phyloP scores from a whole-genome alignment of 2,329 filamentous ascomycete genomes.

The Geosmithia morbida region DNA sequence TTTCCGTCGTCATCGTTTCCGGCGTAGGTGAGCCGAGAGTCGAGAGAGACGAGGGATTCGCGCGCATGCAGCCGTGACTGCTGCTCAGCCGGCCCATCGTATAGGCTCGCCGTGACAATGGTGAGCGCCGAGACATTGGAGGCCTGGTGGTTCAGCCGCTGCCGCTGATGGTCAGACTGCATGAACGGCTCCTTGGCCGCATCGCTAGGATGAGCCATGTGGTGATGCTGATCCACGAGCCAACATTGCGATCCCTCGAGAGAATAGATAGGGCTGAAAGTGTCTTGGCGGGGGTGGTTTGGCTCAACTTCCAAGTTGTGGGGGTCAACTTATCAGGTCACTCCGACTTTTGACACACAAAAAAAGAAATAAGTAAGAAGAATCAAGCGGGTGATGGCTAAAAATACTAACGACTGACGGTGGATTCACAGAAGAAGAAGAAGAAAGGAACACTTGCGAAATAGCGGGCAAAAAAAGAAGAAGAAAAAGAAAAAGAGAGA shows the following conservation, averaged over 20 bases:
- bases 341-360: too few relatives aligned
- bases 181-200: constrained; percentile 13
- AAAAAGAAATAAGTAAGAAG: too few relatives aligned
- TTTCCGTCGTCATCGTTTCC: constrained; percentile 2
- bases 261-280: not conserved
- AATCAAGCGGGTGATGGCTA: too few relatives aligned
- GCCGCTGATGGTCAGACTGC: constrained; percentile 2
- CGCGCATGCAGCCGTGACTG: constrained; percentile 13
- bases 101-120: constrained; percentile 11
- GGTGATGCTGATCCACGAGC: not conserved
- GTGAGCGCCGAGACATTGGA: constrained; percentile 19
- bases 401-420: too few relatives aligned
- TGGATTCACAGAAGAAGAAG: too few relatives aligned
- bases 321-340: too few relatives aligned
- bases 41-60: constrained; percentile 24
- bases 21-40: constrained; percentile 10
- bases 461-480: too few relatives aligned
- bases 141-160: constrained; percentile 13
- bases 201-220: constrained; percentile 17
- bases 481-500: too few relatives aligned
- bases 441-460: too few relatives aligned
- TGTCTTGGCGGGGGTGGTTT: not conserved
- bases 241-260: not conserved
- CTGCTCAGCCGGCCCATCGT: constrained; percentile 8
- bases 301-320: too few relatives aligned